Evolutionary conservation across 176 grass and related monocot genomes (phyloP), one percentile per base, ranked within the genome.

Genomic region (Musa beccarii): DNA sequence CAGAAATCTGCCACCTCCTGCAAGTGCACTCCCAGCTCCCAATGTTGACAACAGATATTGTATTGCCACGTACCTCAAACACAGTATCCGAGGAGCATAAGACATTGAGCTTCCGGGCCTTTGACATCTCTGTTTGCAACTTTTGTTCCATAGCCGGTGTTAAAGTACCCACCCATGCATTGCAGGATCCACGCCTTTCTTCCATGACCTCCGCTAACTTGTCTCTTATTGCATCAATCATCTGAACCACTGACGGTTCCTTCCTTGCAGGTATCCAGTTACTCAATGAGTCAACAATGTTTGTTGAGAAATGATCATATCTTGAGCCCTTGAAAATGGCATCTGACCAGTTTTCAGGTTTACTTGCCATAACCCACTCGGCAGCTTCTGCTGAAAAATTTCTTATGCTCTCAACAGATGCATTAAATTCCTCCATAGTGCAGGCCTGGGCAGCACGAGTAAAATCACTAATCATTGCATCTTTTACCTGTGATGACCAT

Each of bases 261-360:
- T 88, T 89, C 75, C 91, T 98, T 24, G 85, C 83, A 11, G 94
- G 90, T 89, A 98, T 91, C 94, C 90, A 98, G 76, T 93, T 93
- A 80, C 86, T 98, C 74, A 98, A 98, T 51, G 78, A 83, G 69
- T 98, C 94, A 23, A 89, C 86, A 82, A 93, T 91, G 79, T 93
- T 91, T 2, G 73, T 91, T 19, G 94, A 98, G 72, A 91, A 98
- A 87, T 98, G 90, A 62, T 93, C 94, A 76, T 90, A 98, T 68
- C 94, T 82, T 21, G 83, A 92, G 14, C 94, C 94, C 66, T 72
- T 84, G 80, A 98, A 98, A 83, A 98, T 81, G 54, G 90, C 86
- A 78, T 98, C 94, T 29, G 94, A 97, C 94, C 94, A 97, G 75
- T 93, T 85, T 69, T 93, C 94, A 51, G 94, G 94, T 69, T 93